A percentile compares a stretch with the other conserved stretches of the same genome.
phyloP scores from a whole-genome alignment of 2,329 filamentous ascomycete species.

The Scytalidium sp. region DNA sequence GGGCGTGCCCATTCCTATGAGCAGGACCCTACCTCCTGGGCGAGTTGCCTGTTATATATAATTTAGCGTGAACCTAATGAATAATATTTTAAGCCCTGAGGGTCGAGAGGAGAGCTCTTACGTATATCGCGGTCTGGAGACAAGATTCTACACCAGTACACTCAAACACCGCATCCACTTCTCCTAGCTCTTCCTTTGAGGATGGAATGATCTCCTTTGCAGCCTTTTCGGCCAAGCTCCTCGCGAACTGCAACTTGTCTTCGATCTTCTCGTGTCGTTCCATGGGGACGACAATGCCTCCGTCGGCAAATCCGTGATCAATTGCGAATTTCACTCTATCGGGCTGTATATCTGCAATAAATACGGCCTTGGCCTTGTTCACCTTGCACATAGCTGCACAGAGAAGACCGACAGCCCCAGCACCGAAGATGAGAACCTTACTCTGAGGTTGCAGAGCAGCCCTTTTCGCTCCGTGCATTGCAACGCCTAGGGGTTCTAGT shows the following conservation, averaged over 20 bases:
- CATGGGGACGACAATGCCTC: slow-evolving; percentile 27
- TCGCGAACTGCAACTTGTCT: slow-evolving; percentile 32
- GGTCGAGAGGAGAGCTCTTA: slow-evolving; percentile 68
- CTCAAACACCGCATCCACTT: slow-evolving; percentile 67
- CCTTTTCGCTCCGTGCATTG: slow-evolving; percentile 82
- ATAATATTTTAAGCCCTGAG: slow-evolving; percentile 40
- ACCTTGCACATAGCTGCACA: slow-evolving; percentile 44
- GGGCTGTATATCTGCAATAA: slow-evolving; percentile 92
- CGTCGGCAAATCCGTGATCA: slow-evolving; percentile 26
- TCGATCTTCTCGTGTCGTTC: slow-evolving; percentile 23
- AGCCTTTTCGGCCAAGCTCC: slow-evolving; percentile 23
- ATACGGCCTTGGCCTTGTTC: slow-evolving; percentile 81
- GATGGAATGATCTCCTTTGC: slow-evolving; percentile 52
- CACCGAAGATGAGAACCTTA: slow-evolving; percentile 83
- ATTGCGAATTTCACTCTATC: slow-evolving; percentile 78
- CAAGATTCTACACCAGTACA: slow-evolving; percentile 57
- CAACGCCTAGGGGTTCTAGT: slow-evolving; percentile 86
- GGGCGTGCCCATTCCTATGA: slow-evolving; percentile 76
- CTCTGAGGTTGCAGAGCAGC: slow-evolving; percentile 78
- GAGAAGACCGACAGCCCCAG: slow-evolving; percentile 82
- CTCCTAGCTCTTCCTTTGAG: slow-evolving; percentile 8
- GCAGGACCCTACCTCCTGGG: slow-evolving; percentile 67
- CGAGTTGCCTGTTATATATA: slow-evolving; percentile 46
- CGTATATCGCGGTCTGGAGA: slow-evolving; percentile 54
- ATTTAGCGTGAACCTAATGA: slow-evolving; percentile 6